Base-by-base conservation (phyloP, 306 rosid genomes). In the Gleditsia sinensis region DNA sequence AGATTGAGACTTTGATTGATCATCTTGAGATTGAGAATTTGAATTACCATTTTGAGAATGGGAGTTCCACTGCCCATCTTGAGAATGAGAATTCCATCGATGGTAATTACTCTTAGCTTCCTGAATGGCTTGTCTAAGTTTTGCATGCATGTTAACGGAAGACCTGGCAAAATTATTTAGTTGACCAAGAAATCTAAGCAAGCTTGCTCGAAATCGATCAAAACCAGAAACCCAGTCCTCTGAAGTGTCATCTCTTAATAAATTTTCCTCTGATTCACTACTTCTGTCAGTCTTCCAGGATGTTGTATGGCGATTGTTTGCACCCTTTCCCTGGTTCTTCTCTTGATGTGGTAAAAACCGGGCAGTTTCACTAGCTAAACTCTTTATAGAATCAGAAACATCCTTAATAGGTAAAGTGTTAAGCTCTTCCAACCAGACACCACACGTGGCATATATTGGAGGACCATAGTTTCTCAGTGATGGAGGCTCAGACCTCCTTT, bases 401-500 rank as follows among this genome's bases (percentile, higher is more conserved):
- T 86, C 92, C 78, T 87, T 85, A 25, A 55, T 50, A 7, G 85
- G 92, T 60, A 90, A 73, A 0, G 1, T 1, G 0, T 56, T 32
- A 2, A 88, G 84, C 63, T 83, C 79, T n/a, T 83, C 85, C 82
- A 90, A 60, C 99, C 98, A 95, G 50, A 64, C 49, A 11, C 65
- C 74, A 58, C 97, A 90, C 3, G 88, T 83, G 68, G 75, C 71
- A 77, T 88, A 92, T 79, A 95, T 90, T 8, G 96, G 96, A 72
- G 98, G 96, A 69, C 90, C 99, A n/a, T 0, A 27, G 39, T 1
- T 0, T 75, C 75, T 75, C 28, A 71, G 75, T 16, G 74, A 21
- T 21, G 62, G 80, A 42, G 79, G 20, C 12, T 34, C 78, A 4
- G 36, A 9, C 76, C 71, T 75, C 71, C 82, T 75, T 76, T 81